A percentile compares a stretch with the other conserved stretches of the same genome.
phyloP scores from a whole-genome alignment of 140 eudicot species.

The Cichorium intybus region DNA sequence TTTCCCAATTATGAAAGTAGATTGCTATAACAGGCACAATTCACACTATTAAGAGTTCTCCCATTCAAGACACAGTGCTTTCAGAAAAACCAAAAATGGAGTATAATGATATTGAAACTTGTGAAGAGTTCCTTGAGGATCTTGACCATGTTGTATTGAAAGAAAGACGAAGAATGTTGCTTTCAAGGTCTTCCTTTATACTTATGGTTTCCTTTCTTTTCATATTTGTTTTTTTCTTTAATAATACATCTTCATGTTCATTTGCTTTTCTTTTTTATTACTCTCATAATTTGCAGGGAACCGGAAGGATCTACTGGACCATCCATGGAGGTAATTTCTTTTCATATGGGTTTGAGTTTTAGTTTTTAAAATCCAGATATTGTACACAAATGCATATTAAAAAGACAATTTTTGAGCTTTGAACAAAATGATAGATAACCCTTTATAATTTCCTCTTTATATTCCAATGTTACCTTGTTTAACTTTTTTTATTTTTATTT shows the following conservation, averaged over 20 bases:
- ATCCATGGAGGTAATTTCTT: slow-evolving; percentile 42
- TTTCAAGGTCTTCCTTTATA: slow-evolving; percentile 54
- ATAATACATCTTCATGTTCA: neutral
- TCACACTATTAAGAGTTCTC: neutral
- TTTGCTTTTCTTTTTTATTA: slow-evolving; percentile 10
- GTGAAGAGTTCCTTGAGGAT: slow-evolving; percentile 41
- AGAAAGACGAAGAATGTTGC: slow-evolving; percentile 61
- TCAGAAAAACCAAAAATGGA: slow-evolving; percentile 17
- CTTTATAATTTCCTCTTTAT: too few species aligned
- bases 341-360: too few species aligned
- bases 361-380: too few species aligned
- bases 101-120: slow-evolving; percentile 17
- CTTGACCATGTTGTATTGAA: slow-evolving; percentile 60
- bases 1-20: neutral
- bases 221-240: slow-evolving; percentile 2
- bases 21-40: slow-evolving; percentile 1
- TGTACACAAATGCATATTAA: too few species aligned
- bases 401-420: too few species aligned
- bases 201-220: neutral
- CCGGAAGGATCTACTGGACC: slow-evolving; percentile 22
- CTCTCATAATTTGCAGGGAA: slow-evolving; percentile 37
- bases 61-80: slow-evolving; percentile 15
- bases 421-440: too few species aligned
- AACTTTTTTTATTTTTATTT: too few species aligned
- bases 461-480: too few species aligned